Conservation (phyloP, 495 filamentous ascomycete genomes). For the Aspergillus asperescens region DNA sequence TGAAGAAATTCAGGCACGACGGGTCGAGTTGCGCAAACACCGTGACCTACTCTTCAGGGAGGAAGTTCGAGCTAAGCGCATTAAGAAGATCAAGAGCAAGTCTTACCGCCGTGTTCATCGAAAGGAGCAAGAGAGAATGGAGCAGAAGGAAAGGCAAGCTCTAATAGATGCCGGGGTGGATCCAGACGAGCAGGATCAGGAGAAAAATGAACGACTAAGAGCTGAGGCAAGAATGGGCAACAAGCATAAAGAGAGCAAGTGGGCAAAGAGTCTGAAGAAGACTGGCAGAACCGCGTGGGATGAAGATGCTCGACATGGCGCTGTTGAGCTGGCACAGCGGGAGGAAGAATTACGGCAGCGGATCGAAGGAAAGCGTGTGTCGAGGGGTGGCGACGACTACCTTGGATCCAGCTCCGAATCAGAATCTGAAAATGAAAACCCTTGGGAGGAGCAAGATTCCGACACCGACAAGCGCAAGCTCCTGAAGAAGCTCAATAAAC, state of each 20-base stretch:
- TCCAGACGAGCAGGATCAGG: slow-evolving; percentile 69
- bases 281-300: slow-evolving; percentile 77
- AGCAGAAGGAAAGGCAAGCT: slow-evolving; percentile 64
- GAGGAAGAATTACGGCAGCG: slow-evolving; percentile 81
- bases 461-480: slow-evolving; percentile 50
- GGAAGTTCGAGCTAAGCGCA: slow-evolving; percentile 77
- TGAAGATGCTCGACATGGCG: slow-evolving; percentile 65
- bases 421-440: slow-evolving; percentile 55
- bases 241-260: slow-evolving; percentile 86
- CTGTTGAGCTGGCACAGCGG: slow-evolving; percentile 74
- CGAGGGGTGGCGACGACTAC: slow-evolving; percentile 45
- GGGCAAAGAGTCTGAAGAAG: slow-evolving; percentile 84
- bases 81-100: slow-evolving; percentile 98
- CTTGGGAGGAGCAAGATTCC: slow-evolving; percentile 48
- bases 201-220: slow-evolving; percentile 69
- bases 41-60: slow-evolving; percentile 89
- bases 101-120: slow-evolving; percentile 87
- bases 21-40: slow-evolving; percentile 69
- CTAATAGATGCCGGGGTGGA: slow-evolving; percentile 63
- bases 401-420: slow-evolving; percentile 42
- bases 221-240: slow-evolving; percentile 86
- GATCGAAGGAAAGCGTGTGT: slow-evolving; percentile 69
- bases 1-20: slow-evolving; percentile 67
- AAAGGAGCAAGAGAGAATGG: slow-evolving; percentile 70
- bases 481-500: slow-evolving; percentile 52